These are phyloP conservation scores for Ogataea paraovalis DNA, from an alignment of 805 yeast genomes.

Conservation along the genomic window DNA sequence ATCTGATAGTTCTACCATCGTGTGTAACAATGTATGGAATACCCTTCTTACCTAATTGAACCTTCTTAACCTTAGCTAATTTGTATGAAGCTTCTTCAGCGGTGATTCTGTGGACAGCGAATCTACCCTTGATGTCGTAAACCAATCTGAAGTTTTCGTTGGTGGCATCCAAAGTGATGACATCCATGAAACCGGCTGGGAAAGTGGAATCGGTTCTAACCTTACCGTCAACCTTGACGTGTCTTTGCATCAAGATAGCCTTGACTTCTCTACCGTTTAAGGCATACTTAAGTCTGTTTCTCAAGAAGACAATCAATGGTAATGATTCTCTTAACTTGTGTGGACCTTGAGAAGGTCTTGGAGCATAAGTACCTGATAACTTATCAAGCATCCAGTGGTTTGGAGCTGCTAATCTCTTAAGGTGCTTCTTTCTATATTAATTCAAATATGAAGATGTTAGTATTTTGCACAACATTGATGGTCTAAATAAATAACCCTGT, in stretches of 20 bases:
- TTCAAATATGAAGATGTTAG: not conserved
- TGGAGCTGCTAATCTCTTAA: slow-evolving; percentile 99
- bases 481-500: no score
- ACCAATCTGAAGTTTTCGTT: slow-evolving; percentile 99
- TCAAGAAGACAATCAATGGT: slow-evolving; percentile 93
- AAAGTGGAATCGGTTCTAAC: slow-evolving; percentile 97
- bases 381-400: slow-evolving; percentile 99
- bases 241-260: slow-evolving; percentile 97
- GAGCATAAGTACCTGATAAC: slow-evolving; percentile 98
- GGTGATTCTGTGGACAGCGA: slow-evolving; percentile 98
- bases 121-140: slow-evolving; percentile 98
- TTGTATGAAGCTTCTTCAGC: slow-evolving; percentile 98
- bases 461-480: not conserved
- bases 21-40: slow-evolving; percentile 98
- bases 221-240: slow-evolving; percentile 97
- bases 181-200: slow-evolving; percentile 99
- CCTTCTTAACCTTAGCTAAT: slow-evolving; percentile 97
- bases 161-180: slow-evolving; percentile 94
- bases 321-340: slow-evolving; percentile 98
- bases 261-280: slow-evolving; percentile 98
- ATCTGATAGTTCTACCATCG: slow-evolving; percentile 99
- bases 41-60: slow-evolving; percentile 97
- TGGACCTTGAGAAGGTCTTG: slow-evolving; percentile 99
- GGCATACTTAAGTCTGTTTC: slow-evolving; percentile 99
- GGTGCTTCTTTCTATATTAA: slow-evolving; percentile 83